Conservation (phyloP, 176 grass and related monocot genomes). For the Oryza punctata region DNA sequence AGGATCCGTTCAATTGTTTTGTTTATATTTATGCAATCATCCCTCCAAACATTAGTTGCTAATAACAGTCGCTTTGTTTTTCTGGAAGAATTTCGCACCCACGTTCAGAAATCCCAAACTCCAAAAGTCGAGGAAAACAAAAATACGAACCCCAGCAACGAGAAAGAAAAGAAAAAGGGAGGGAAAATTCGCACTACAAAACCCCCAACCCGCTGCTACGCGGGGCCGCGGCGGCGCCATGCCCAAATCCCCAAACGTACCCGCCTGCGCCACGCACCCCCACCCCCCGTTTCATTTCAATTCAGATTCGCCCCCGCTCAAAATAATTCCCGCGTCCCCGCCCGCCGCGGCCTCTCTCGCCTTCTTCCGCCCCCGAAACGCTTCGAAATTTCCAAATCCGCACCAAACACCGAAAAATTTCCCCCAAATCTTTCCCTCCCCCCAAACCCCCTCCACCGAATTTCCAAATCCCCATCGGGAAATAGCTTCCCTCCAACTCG, state of each 20-base stretch:
- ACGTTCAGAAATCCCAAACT: no score
- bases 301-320: neutral
- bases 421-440: neutral
- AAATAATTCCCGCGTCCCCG: conserved; percentile 27
- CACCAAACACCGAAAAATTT: neutral
- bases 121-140: no score
- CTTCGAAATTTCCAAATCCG: neutral
- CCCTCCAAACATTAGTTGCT: no score
- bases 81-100: no score
- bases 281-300: neutral
- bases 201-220: neutral
- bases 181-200: neutral
- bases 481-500: conserved; percentile 20
- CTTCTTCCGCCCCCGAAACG: neutral
- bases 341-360: neutral
- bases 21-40: no score
- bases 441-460: neutral
- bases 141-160: no score
- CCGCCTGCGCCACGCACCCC: neutral
- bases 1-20: no score
- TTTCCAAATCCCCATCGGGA: conserved; percentile 13
- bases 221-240: conserved; percentile 13
- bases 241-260: neutral
- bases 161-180: no score
- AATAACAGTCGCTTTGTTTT: no score